Conservation (phyloP, 139 green algal genomes). For the Picochlorum sp. region DNA sequence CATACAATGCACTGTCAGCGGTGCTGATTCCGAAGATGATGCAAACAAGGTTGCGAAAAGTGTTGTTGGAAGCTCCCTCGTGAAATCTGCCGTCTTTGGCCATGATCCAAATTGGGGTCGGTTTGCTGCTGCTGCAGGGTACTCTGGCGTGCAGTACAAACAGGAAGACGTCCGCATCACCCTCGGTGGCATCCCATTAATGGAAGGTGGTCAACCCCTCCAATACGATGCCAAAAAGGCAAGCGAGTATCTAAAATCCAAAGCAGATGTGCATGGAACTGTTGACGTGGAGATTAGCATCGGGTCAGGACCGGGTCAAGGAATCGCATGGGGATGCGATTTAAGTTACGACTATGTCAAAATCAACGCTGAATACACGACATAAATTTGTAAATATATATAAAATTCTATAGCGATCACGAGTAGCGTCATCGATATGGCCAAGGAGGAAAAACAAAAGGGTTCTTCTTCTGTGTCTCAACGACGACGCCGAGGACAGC, state of each 20-base stretch:
- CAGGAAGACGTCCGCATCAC: slow-evolving; percentile 68
- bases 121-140: slow-evolving; percentile 90
- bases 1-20: slow-evolving; percentile 70
- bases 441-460: too few relatives aligned
- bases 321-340: slow-evolving; percentile 78
- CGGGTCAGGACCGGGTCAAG: slow-evolving; percentile 51
- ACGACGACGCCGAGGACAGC: background rate
- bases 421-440: too few relatives aligned
- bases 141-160: slow-evolving; percentile 79
- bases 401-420: too few relatives aligned
- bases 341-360: slow-evolving; percentile 87
- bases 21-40: slow-evolving; percentile 33
- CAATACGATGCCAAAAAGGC: slow-evolving; percentile 79
- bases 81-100: slow-evolving; percentile 92
- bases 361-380: slow-evolving; percentile 89
- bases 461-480: slow-evolving; percentile 2
- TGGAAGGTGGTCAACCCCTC: slow-evolving; percentile 90
- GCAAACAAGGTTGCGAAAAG: slow-evolving; percentile 65
- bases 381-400: slow-evolving; percentile 28
- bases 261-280: slow-evolving; percentile 69
- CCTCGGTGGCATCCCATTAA: slow-evolving; percentile 74
- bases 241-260: slow-evolving; percentile 81
- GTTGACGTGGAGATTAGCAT: slow-evolving; percentile 46
- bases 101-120: slow-evolving; percentile 98
- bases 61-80: slow-evolving; percentile 72